These are phyloP conservation scores for Suillus clintonianus DNA, from an alignment of 768 basidiomycete species.

Conservation along the genomic window DNA sequence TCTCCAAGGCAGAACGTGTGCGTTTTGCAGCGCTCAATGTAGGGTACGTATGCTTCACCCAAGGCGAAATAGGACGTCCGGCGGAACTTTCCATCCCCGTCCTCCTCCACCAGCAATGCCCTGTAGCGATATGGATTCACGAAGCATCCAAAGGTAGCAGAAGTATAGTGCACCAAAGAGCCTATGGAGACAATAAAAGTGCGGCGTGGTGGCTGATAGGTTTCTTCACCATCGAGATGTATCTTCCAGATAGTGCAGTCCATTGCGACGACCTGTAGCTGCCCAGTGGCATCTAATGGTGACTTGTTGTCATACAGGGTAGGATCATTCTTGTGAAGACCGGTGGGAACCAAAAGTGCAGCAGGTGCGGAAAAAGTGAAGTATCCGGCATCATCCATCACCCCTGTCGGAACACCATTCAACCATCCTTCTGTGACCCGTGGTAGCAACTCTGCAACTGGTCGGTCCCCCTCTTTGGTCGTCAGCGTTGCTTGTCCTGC, in stretches of 20 bases:
- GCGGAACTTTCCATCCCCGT: not conserved
- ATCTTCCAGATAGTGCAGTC: not conserved
- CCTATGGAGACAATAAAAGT: not conserved
- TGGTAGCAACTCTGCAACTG: not conserved
- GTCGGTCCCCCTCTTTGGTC: not conserved
- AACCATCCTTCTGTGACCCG: not conserved
- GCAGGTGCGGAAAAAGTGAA: not conserved
- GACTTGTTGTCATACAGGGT: not conserved
- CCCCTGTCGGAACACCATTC: not conserved
- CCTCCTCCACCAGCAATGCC: conserved; percentile 2
- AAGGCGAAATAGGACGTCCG: not conserved
- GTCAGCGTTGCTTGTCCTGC: not conserved
- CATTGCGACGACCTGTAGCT: no score
- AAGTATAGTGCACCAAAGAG: not conserved
- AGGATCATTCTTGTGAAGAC: not conserved
- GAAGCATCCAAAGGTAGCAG: not conserved
- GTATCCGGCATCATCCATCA: conserved; percentile 1
- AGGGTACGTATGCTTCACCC: not conserved
- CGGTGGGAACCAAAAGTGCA: not conserved
- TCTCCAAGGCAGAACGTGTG: not conserved
- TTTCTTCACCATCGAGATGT: not conserved
- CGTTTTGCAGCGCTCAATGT: not conserved
- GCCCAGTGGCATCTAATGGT: no score
- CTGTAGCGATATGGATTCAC: not conserved
- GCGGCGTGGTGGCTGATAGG: not conserved